Base-by-base conservation (phyloP, 2,329 filamentous ascomycete species). In the Fusarium newnesense region DNA sequence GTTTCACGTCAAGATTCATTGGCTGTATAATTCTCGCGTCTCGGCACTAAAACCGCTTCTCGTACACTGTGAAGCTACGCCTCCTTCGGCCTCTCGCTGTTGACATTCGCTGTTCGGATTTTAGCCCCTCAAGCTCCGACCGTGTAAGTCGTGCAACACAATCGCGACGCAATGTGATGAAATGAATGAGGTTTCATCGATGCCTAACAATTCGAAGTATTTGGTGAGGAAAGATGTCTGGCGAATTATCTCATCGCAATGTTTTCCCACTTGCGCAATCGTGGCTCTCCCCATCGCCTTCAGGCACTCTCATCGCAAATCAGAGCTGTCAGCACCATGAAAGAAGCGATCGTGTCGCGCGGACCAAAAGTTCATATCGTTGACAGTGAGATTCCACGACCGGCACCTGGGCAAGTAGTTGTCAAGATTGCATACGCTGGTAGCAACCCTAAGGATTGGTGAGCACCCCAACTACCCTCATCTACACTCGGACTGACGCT, bases 371-470 rank as follows among this genome's bases (percentile, higher is more conserved):
- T 73, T n/a, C 24, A 63, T 4, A 60, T 73, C 2, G 11, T 67
- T 4, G 66, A 73, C 2, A 67, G 52, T 5, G 39, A 43, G 4
- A 39, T 70, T 2, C 70, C 70, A 1, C 71, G 24, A 18, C 37
- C 70, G 2, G 57, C 47, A 11, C 61, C 70, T 8, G 70, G 66
- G 0, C 70, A 73, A 5, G 19, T 73, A 13, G 49, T 73, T 1
- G 66, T 67, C 9, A 73, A 63, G 40, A 50, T 73, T 4, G 21
- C 30, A 2, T 70, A 70, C 2, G 62, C 61, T 4, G 66, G 66
- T 2, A 73, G 66, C 9, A 73, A 71, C 4, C 70, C 70, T 2
- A 73, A 73, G 36, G 70, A 73, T 7, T 73, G 70, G 70, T 67
- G 18, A 57, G 43, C 7, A 16, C 7, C 7, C 24, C 24, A 24